phyloP scores from a whole-genome alignment of 2,329 filamentous ascomycete genomes.

The Macrophomina pseudophaseolina region DNA sequence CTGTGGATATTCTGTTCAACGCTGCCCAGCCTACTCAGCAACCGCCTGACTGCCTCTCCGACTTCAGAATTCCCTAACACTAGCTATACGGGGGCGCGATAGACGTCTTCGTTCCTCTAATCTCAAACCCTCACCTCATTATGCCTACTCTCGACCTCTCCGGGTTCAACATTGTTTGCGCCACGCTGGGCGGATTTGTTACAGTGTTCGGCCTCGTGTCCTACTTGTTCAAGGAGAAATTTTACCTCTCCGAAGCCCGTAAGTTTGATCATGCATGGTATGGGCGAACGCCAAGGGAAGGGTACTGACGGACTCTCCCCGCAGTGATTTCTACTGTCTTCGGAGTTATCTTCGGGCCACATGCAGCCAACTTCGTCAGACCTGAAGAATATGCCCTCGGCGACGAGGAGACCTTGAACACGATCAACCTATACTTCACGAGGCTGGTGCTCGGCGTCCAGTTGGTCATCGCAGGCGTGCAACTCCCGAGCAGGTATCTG shows the following conservation, averaged over 20 bases:
- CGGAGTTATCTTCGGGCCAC: slow-evolving; percentile 78
- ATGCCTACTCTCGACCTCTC: slow-evolving; percentile 68
- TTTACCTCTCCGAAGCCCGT: slow-evolving; percentile 90
- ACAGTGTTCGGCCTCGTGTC: slow-evolving; percentile 90
- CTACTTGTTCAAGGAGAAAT: slow-evolving; percentile 85
- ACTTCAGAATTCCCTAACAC: slow-evolving; percentile 31
- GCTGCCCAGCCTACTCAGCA: slow-evolving; percentile 22
- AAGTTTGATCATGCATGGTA: slow-evolving; percentile 45
- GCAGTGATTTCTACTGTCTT: slow-evolving; percentile 82
- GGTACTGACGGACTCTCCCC: too few species aligned
- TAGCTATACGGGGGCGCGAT: slow-evolving; percentile 26
- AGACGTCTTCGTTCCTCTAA: neutral
- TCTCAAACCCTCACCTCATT: neutral
- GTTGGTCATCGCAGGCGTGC: slow-evolving; percentile 84
- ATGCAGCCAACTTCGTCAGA: slow-evolving; percentile 75
- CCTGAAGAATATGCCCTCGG: slow-evolving; percentile 72
- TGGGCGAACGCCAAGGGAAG: too few species aligned
- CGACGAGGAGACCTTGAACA: slow-evolving; percentile 63
- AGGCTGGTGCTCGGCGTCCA: slow-evolving; percentile 89
- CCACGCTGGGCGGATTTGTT: slow-evolving; percentile 83
- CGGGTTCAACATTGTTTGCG: slow-evolving; percentile 85
- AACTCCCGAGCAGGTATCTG: slow-evolving; percentile 83
- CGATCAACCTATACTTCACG: slow-evolving; percentile 81
- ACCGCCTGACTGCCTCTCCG: neutral
- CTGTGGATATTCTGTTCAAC: slow-evolving; percentile 18